A percentile compares a stretch with the other conserved stretches of the same genome.
These are phyloP conservation scores for Curvularia lunata DNA, from an alignment of 2,329 filamentous ascomycete species.

Conservation along the genomic window DNA sequence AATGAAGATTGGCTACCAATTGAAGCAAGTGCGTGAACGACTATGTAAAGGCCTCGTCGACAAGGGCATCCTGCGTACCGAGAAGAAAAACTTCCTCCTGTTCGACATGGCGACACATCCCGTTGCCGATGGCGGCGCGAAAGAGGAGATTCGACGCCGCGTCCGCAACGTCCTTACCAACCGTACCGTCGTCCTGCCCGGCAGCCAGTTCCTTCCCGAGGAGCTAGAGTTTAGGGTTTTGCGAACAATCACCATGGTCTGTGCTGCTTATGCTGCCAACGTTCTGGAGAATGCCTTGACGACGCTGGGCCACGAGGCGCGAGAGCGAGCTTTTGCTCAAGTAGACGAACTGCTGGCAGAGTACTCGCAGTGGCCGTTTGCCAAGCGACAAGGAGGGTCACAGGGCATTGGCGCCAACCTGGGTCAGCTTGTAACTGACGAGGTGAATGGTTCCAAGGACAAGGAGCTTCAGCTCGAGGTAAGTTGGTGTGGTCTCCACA, in stretches of 20 bases:
- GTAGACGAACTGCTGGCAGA: conserved; percentile 95
- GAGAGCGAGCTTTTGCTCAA: conserved; percentile 94
- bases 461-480: conserved; percentile 97
- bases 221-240: conserved; percentile 93
- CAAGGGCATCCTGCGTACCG: conserved; percentile 96
- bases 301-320: conserved; percentile 89
- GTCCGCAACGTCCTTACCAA: conserved; percentile 92
- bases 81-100: conserved; percentile 98
- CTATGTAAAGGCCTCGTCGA: conserved; percentile 97
- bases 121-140: conserved; percentile 92
- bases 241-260: conserved; percentile 94
- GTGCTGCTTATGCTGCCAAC: conserved; percentile 96
- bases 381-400: conserved; percentile 74
- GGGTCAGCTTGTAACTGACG: conserved; percentile 84
- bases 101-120: conserved; percentile 99
- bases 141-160: conserved; percentile 93
- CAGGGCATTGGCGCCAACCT: conserved; percentile 92
- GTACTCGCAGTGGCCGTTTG: conserved; percentile 98
- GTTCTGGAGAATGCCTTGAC: conserved; percentile 97
- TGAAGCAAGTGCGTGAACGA: conserved; percentile 98
- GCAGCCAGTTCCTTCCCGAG: conserved; percentile 88
- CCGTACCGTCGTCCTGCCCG: conserved; percentile 87
- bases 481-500: conserved; percentile 37
- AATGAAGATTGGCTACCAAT: conserved; percentile 99
- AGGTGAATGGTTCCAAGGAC: conserved; percentile 84